Base-by-base conservation (phyloP, 306 rosid species). In the Comarum palustre region DNA sequence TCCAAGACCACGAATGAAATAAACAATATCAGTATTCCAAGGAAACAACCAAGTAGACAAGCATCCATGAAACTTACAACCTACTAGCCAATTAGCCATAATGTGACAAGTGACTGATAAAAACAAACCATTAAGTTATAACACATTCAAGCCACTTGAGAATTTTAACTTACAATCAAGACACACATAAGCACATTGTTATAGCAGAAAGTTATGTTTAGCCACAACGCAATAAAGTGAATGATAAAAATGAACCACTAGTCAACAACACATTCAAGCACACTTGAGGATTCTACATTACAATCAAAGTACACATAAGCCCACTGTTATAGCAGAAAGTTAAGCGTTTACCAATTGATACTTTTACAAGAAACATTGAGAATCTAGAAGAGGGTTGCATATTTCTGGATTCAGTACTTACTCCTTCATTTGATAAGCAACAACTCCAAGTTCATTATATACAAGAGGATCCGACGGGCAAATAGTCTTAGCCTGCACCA, bases 361-460 rank as follows among this genome's bases (percentile, higher is more conserved):
- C 29, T 55, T 19, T 41, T 2, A 24, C 12, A 27, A 16, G 13
- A 65, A 38, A 39, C 65, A 29, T 29, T 62, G 32, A 29, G 69
- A 25, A 41, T 12, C 24, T 38, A 39, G 19, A 13, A 45, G 50
- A 45, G 17, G 16, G 29, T 69, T 29, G 16, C 47, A 75, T 50
- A 75, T 71, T 64, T 27, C 29, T 75, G 60, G 64, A 55, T 50
- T 73, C 57, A 32, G 59, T 73, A 75, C 87, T 85, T 85, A 94
- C 99, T 94, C 99, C 81, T 91, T 87, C 97, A 87, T 89, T 73
- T 94, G 81, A 81, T 91, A 94, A 70, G 97, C 97, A 79, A 94
- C 99, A 73, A 90, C 97, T 84, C 99, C 99, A 59, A 91, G 95
- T 84, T 94, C 99, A 75, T 94, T 94, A 75, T 81, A 94, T 34